Evolutionary conservation across 2,329 filamentous ascomycete species (phyloP), one percentile per base, ranked within the genome.

Genomic region (Cladosporium velox): DNA sequence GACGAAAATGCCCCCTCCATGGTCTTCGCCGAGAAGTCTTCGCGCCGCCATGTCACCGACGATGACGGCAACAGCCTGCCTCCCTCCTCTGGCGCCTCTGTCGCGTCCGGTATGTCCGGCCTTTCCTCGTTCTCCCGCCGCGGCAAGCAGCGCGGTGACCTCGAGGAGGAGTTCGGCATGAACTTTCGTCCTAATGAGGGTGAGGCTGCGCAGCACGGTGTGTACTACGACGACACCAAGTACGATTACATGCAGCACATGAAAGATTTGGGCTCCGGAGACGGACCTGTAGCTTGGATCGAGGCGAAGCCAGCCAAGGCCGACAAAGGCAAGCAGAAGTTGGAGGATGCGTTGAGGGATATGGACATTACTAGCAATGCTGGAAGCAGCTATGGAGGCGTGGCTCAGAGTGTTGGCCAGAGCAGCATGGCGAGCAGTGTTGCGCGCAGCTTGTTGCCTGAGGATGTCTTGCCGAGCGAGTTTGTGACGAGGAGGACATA

Each of bases 201-300:
- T 73, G 93, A 99, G 81, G 95, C 96, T 10, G 95, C 96, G 71
- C 91, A 91, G 77, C 88, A 97, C 79, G 95, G 95, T 70, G 87
- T 99, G 70, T 99, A 91, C 83, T 99, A 86, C 78, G 96, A 99
- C 79, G 95, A 99, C 80, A 90, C 91, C 70, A 87, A 92, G 75
- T 99, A 99, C 80, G 95, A 99, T 79, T 99, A 99, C 81, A 99
- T 99, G 95, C 95, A 99, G 79, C 95, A 99, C 79, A 83, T 99
- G 85, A 90, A 93, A 65, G 95, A 98, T 73, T 82, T 99, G 52
- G 92, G 83, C 3, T 75, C 75, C 2, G 80, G 86, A 6, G 79
- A 78, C 5, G 71, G 70, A 34, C 90, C 93, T 65, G 87, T 90
- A 34, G 88, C 93, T 58, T 98, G 96, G 75, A 86, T 99, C 24